Evolutionary conservation across 352 stramenopile genomes (phyloP), one percentile per base, ranked within the genome.

Genomic region (Phytophthora macrochlamydospora): DNA sequence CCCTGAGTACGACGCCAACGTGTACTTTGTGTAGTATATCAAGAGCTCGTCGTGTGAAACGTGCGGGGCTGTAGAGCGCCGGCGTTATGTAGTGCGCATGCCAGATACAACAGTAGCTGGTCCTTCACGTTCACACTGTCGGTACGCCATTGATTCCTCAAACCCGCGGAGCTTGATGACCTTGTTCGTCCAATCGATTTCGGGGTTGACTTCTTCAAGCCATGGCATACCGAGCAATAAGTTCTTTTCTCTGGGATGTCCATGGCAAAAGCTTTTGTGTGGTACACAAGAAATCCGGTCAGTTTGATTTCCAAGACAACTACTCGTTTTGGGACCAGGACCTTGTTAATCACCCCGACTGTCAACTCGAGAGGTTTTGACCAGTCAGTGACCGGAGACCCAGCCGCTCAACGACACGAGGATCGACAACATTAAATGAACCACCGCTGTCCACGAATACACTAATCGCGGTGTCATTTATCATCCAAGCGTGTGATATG

Each of bases 261-360:
- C 42, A 53, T 31, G 43, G 43, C 55, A 30, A 61, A 61, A 38
- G 54, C 54, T 42, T 61, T 37, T 33, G 54, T 61, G 11, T 50
- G 8, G 53, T 51, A 59, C n/a, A 37, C 53, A 30, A 35, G 37
- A 44, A 46, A 44, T 59, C 18, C 49, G 12, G 28, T 35, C 49
- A 55, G 14, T 14, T 55, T 35, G 49, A 62, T 52, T 4, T 29
- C 42, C 42, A 62, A 40, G 24, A n/a, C n/a, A 6, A 45, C 51
- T 13, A 44, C 37, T 29, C 24, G 55, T 31, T 43, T 24, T 7
- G 42, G 55, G 30, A 62, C 44, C 12, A 37, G 33, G 9, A 48
- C 24, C 13, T 14, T 53, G 14, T 62, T 30, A 13, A 54, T 62
- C 8, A 31, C 35, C 12, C 44, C 44, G 12, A 55, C 4, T 13